phyloP scores from a whole-genome alignment of 1,139 yeast species.

The Blastobotrys raffinosifermentans region DNA sequence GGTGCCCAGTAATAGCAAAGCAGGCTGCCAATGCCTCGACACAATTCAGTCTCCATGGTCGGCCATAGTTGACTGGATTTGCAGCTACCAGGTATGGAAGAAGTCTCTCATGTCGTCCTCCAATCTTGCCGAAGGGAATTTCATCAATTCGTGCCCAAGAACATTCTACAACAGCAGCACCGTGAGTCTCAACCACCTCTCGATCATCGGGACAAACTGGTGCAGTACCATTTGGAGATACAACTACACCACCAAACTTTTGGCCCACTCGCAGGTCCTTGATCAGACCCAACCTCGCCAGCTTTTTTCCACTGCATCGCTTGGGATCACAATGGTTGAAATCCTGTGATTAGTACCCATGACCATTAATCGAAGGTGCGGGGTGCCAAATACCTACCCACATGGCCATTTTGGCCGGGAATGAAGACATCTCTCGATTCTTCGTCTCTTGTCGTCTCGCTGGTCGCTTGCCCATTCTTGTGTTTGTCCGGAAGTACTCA shows the following conservation, averaged over 20 bases:
- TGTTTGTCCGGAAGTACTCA: background rate
- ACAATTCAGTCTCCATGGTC: conserved; percentile 94
- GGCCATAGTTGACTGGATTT: conserved; percentile 93
- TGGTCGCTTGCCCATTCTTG: conserved; percentile 10
- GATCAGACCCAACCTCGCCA: conserved; percentile 82
- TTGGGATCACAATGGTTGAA: conserved; percentile 99
- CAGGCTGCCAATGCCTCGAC: conserved; percentile 98
- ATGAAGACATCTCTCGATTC: conserved; percentile 18
- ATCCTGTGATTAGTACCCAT: conserved; percentile 39
- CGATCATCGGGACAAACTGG: conserved; percentile 89
- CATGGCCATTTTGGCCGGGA: conserved; percentile 39
- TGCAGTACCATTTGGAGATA: conserved; percentile 85
- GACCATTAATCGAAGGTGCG: conserved; percentile 4
- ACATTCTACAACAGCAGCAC: conserved; percentile 97
- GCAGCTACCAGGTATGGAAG: conserved; percentile 94
- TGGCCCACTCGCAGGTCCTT: conserved; percentile 79
- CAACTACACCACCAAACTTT: conserved; percentile 84
- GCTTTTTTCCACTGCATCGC: conserved; percentile 91
- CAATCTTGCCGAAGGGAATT: conserved; percentile 87
- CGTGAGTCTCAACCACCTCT: conserved; percentile 68
- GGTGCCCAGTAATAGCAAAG: conserved; percentile 87
- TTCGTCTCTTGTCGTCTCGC: conserved; percentile 18
- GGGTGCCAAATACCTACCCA: conserved; percentile 30
- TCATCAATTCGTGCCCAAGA: conserved; percentile 97
- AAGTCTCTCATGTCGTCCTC: conserved; percentile 82